Percentiles rank a stretch among this genome's conserved stretches.
These are phyloP conservation scores for Ceratobasidium sp. DNA, from an alignment of 1,284 basidiomycete species.

Conservation along the genomic window DNA sequence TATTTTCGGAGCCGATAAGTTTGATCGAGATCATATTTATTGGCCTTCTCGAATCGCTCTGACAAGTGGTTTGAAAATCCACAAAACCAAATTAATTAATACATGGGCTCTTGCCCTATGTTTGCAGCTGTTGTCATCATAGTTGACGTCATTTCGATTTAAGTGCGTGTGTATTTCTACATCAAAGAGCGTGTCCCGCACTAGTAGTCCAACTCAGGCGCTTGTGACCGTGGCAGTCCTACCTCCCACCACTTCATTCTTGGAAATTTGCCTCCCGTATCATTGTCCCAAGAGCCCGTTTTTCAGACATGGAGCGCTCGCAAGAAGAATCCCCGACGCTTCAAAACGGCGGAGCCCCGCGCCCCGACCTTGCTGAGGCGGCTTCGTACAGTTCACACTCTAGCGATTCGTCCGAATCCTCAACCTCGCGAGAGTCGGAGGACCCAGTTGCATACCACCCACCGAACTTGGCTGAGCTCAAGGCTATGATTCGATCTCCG, in stretches of 20 bases:
- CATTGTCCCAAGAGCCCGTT: background rate
- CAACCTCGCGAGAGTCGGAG: background rate
- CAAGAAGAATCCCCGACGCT: background rate
- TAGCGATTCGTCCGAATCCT: background rate
- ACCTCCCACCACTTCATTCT: background rate
- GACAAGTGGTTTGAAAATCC: no score
- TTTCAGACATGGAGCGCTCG: background rate
- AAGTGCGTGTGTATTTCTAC: no score
- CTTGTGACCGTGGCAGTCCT: slow-evolving; percentile 11
- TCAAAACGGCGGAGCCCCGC: background rate
- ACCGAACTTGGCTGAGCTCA: slow-evolving; percentile 31
- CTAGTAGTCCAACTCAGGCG: slow-evolving; percentile 1
- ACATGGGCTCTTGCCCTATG: background rate
- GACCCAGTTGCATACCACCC: slow-evolving; percentile 36
- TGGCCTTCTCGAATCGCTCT: no score
- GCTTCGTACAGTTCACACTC: background rate
- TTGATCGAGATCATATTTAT: no score
- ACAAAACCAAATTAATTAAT: background rate
- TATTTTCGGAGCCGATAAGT: no score
- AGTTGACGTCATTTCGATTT: slow-evolving; percentile 6
- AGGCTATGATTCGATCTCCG: slow-evolving; percentile 35
- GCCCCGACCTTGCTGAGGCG: slow-evolving; percentile 1
- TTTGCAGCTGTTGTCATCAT: background rate
- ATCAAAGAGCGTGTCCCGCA: no score
- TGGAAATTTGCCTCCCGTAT: background rate